A percentile compares a stretch with the other conserved stretches of the same genome.
phyloP scores from a whole-genome alignment of 345 rosid species.

The Eucalyptus shirleyi region DNA sequence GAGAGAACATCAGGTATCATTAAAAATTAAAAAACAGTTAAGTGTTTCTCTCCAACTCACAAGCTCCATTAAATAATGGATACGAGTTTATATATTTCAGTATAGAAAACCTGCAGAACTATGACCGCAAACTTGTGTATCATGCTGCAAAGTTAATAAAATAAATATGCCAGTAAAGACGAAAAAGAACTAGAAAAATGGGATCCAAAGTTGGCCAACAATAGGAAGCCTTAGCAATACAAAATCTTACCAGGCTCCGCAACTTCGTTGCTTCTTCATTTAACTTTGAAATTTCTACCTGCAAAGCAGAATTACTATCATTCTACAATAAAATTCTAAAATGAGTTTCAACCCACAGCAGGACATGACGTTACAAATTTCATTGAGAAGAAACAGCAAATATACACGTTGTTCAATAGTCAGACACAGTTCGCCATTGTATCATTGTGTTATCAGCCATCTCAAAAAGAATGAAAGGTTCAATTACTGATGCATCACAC shows the following conservation, averaged over 20 bases:
- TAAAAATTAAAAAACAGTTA: neutral
- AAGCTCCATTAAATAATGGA: neutral
- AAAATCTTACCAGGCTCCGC: conserved; percentile 16
- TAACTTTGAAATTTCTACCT: conserved; percentile 33
- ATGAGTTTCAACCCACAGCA: neutral
- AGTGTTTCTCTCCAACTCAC: neutral
- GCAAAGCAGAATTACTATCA: neutral
- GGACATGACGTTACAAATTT: neutral
- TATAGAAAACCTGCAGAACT: neutral
- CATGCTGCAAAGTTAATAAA: neutral
- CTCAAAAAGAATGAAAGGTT: neutral
- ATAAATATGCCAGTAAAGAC: neutral
- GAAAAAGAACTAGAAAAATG: neutral
- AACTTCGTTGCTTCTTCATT: conserved; percentile 16
- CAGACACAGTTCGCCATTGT: neutral
- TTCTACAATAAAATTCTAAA: neutral
- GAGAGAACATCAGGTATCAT: neutral
- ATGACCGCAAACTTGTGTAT: neutral
- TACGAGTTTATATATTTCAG: neutral
- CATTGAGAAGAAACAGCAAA: neutral
- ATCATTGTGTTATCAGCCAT: neutral
- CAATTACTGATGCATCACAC: neutral
- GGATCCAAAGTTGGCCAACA: neutral
- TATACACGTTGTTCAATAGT: neutral
- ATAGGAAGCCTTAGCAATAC: neutral